Evolutionary conservation across 495 filamentous ascomycete genomes (phyloP), one percentile per base, ranked within the genome.

Genomic region (Annulohypoxylon bovei): DNA sequence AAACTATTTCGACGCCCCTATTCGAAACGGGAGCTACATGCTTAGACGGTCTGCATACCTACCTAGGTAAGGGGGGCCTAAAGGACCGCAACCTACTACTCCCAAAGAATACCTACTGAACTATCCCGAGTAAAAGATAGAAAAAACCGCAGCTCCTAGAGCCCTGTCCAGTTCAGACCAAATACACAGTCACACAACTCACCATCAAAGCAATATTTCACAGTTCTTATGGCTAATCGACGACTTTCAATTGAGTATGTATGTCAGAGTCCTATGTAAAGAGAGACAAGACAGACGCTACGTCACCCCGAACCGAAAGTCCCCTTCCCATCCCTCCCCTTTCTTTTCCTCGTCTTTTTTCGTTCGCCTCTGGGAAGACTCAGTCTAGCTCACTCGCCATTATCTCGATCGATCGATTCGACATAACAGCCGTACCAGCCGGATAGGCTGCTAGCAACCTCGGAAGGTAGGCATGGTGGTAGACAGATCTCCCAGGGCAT

Each of bases 181-280:
- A 9, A 9, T 35, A 35, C 11, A 35, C 7, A 35, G 1, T 42
- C 16, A 16, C 14, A 20, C 39, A 20, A 42, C 5, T 20, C 16
- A 20, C 14, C 16, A 42, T n/a, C 39, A 42, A 20, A n/a, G 1
- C 39, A 20, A 20, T 3, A 16, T 4, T 16, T 28, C n/a, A 39
- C 8, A 16, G 49, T 44, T 46, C 28, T n/a, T 44, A 35, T 5
- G 11, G 11, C 2, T 49, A 35, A 59, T 58, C 27, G 35, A 47
- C 40, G 58, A 62, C 57, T 71, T 62, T 66, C 27, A 52, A 57
- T 57, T 71, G 30, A 57, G 50, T 71, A 33, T 42, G 23, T 16
- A 50, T 49, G 42, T n/a, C 52, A 55, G 30, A 47, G 37, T 62
- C 35, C 49, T 66, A 71, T 66, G 50, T 65, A 70, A 60, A 70